Evolutionary conservation across 352 stramenopile genomes (phyloP).

Genomic region (Phytophthora pseudosyringae): DNA sequence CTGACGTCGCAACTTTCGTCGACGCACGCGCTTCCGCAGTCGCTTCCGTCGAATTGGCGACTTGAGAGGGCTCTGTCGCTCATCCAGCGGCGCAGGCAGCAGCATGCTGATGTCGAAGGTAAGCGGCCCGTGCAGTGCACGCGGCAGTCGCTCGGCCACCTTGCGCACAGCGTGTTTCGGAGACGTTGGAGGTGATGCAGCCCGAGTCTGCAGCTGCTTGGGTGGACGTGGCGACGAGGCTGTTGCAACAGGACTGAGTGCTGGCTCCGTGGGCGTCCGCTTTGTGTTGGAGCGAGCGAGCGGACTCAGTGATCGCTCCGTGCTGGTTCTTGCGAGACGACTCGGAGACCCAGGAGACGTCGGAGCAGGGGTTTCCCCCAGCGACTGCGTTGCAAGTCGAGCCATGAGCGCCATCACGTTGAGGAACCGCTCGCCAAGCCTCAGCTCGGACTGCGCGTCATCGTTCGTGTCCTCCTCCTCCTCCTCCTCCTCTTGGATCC

Average conservation of each 20-base stretch:
- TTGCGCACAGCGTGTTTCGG: conserved; percentile 39
- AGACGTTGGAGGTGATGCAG: conserved; percentile 12
- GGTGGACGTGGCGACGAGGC: neutral
- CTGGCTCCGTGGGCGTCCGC: neutral
- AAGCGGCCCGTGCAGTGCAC: conserved; percentile 50
- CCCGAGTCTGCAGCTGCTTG: neutral
- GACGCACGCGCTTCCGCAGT: conserved; percentile 36
- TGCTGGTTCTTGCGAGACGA: conserved; percentile 3
- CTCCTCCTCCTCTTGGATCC: conserved; percentile 2
- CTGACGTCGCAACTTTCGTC: conserved; percentile 38
- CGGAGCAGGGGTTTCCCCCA: conserved; percentile 9
- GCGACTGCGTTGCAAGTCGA: conserved; percentile 39
- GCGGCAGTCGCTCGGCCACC: conserved; percentile 32
- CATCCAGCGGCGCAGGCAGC: conserved; percentile 55
- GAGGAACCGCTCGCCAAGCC: conserved; percentile 64
- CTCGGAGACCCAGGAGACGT: conserved; percentile 6
- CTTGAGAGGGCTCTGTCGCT: conserved; percentile 52
- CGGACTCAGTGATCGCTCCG: conserved; percentile 3
- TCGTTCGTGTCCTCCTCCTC: conserved; percentile 1
- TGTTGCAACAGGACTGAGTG: neutral
- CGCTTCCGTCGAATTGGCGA: conserved; percentile 57
- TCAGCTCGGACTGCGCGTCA: conserved; percentile 29
- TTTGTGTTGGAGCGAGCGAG: conserved; percentile 1
- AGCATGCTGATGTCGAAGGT: conserved; percentile 76
- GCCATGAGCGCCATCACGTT: conserved; percentile 62